A percentile compares a stretch with the other conserved stretches of the same genome.
These are phyloP conservation scores for Botryococcus braunii DNA, from an alignment of 163 green algal species.

Conservation along the genomic window DNA sequence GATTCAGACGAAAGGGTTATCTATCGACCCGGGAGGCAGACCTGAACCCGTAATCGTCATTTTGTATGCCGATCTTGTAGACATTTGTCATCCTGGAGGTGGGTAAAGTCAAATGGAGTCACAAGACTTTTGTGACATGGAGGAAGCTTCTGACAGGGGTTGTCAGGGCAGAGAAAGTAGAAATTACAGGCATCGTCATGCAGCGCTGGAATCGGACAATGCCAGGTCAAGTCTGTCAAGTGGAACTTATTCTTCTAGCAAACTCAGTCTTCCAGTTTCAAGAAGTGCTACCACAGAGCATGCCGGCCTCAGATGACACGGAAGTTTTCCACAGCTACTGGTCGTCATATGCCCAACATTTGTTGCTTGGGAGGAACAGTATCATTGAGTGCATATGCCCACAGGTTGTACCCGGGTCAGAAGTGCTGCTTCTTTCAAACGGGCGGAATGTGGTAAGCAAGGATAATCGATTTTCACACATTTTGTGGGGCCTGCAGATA, in stretches of 20 bases:
- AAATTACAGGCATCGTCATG: slow-evolving; percentile 69
- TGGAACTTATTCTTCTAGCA: slow-evolving; percentile 58
- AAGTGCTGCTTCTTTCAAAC: not conserved
- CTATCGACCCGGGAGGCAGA: no score
- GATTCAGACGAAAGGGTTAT: no score
- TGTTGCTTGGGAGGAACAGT: not conserved
- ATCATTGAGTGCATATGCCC: not conserved
- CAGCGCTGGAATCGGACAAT: slow-evolving; percentile 47
- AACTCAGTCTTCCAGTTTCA: slow-evolving; percentile 35
- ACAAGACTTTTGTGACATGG: no score
- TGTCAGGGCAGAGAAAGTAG: slow-evolving; percentile 76
- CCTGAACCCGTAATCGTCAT: no score
- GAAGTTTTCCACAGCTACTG: not conserved
- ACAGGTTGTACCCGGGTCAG: not conserved
- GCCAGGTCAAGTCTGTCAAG: slow-evolving; percentile 51
- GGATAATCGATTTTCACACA: no score
- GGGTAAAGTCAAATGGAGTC: no score
- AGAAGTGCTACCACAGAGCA: not conserved
- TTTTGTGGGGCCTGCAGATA: not conserved
- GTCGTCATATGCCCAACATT: not conserved
- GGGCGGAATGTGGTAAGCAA: no score
- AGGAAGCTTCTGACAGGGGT: no score
- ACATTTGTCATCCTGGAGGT: no score
- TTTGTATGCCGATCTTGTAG: no score
- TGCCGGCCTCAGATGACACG: not conserved